A percentile compares a stretch with the other conserved stretches of the same genome.
These are phyloP conservation scores for Acorus gramineus DNA, from an alignment of 106 monocot genomes.

Conservation along the genomic window DNA sequence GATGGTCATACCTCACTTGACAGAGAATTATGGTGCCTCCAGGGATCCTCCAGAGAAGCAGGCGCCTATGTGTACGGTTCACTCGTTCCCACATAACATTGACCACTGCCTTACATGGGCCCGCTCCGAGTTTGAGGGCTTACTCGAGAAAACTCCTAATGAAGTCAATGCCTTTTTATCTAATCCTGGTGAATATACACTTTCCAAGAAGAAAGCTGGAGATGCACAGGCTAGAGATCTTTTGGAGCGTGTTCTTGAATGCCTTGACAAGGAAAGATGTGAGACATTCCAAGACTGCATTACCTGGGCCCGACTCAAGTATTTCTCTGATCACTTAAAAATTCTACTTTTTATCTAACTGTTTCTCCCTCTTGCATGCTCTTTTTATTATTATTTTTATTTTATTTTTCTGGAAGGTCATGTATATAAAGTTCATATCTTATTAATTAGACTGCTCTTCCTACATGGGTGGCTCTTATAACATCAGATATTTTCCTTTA, in stretches of 20 bases:
- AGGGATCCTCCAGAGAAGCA: conserved; percentile 89
- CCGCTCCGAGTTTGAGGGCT: conserved; percentile 81
- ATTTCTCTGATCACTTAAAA: background rate
- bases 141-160: conserved; percentile 82
- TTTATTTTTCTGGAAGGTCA: no score
- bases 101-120: conserved; percentile 97
- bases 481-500: no score
- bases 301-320: conserved; percentile 81
- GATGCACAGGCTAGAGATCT: conserved; percentile 88
- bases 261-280: conserved; percentile 73
- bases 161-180: conserved; percentile 82
- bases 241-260: conserved; percentile 68
- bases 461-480: no score
- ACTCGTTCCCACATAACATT: conserved; percentile 94
- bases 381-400: background rate
- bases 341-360: no score
- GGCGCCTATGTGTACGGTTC: conserved; percentile 94
- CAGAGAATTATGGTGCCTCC: conserved; percentile 93
- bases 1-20: conserved; percentile 89
- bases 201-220: conserved; percentile 67
- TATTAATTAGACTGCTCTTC: no score
- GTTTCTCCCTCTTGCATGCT: background rate
- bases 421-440: no score
- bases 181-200: conserved; percentile 52
- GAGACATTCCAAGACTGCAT: conserved; percentile 75